Evolutionary conservation across 352 stramenopile species (phyloP).

Genomic region (Stramenopiles sp.): DNA sequence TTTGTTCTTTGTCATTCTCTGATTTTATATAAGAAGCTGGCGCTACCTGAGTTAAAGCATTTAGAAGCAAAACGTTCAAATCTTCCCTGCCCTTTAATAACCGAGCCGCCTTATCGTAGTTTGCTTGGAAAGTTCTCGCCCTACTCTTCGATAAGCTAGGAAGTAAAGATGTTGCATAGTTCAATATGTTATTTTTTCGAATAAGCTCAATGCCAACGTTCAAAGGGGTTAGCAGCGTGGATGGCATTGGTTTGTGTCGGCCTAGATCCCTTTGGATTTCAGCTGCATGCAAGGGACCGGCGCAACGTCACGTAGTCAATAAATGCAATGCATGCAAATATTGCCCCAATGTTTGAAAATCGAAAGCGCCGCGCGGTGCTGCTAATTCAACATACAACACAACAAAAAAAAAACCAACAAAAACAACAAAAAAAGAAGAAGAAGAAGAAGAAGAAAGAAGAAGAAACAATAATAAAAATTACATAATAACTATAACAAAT

Average conservation of each 20-base stretch:
- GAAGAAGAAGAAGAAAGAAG: too few relatives aligned
- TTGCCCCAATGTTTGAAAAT: too few relatives aligned
- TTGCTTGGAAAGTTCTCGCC: neutral
- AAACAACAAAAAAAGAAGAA: too few relatives aligned
- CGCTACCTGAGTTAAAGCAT: neutral
- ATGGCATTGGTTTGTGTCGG: neutral
- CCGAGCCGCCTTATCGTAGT: neutral
- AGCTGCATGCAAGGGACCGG: too few relatives aligned
- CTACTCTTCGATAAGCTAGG: too few relatives aligned
- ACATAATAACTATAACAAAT: too few relatives aligned
- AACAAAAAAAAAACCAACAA: too few relatives aligned
- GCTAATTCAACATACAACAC: too few relatives aligned
- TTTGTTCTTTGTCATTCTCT: neutral
- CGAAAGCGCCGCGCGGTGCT: too few relatives aligned
- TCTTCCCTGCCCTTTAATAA: neutral
- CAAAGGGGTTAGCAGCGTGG: neutral
- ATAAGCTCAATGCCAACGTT: neutral
- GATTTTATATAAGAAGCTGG: neutral
- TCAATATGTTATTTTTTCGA: neutral
- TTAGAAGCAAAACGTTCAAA: neutral
- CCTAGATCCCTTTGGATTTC: neutral
- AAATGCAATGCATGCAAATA: too few relatives aligned
- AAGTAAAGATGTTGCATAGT: neutral
- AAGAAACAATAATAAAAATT: too few relatives aligned
- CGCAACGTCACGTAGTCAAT: too few relatives aligned